These are phyloP conservation scores for Hanseniaspora valbyensis DNA, from an alignment of 805 yeast species.

Conservation along the genomic window DNA sequence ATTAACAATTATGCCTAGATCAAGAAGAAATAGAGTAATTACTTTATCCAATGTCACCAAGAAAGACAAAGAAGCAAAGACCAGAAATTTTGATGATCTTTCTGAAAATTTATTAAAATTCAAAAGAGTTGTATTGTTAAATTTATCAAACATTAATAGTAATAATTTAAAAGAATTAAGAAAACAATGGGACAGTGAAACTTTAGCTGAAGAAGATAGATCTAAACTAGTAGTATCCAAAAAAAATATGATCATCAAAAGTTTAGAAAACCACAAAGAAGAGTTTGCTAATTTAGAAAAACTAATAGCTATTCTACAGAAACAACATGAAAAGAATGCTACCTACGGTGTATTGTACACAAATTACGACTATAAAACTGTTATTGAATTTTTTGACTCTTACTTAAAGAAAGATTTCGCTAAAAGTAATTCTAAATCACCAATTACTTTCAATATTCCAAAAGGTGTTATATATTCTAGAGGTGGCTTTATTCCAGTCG, in stretches of 20 bases:
- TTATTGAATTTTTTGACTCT: conserved; percentile 71
- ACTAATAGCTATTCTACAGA: conserved; percentile 50
- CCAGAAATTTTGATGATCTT: conserved; percentile 79
- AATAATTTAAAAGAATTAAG: conserved; percentile 90
- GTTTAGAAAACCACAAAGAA: conserved; percentile 85
- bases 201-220: conserved; percentile 12
- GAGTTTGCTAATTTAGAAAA: conserved; percentile 61
- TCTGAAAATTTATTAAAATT: conserved; percentile 68
- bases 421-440: conserved; percentile 77
- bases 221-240: conserved; percentile 83
- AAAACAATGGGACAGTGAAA: conserved; percentile 70
- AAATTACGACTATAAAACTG: conserved; percentile 78
- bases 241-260: conserved; percentile 84
- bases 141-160: conserved; percentile 85
- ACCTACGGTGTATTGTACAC: conserved; percentile 76
- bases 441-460: conserved; percentile 76
- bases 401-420: conserved; percentile 75
- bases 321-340: conserved; percentile 15
- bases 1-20: conserved; percentile 66
- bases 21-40: conserved; percentile 90
- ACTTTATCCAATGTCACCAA: conserved; percentile 93
- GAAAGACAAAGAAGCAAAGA: conserved; percentile 88
- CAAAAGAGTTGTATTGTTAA: conserved; percentile 73
- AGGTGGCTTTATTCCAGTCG: conserved; percentile 82
- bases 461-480: conserved; percentile 86